Evolutionary conservation across 2,329 filamentous ascomycete genomes (phyloP).

Genomic region (Rhytidhysteron rufulum): DNA sequence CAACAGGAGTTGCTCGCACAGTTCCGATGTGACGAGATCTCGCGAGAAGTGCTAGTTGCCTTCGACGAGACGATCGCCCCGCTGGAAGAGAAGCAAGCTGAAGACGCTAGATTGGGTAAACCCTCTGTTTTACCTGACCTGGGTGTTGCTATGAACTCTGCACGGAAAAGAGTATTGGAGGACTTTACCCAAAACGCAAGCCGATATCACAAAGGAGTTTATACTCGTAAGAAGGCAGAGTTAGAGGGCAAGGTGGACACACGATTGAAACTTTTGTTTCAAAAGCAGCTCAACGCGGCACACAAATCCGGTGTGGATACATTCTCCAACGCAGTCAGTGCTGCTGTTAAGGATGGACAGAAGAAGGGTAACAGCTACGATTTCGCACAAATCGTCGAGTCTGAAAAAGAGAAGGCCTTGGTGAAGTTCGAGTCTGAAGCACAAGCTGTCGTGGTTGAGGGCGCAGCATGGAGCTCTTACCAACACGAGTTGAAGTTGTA

Average conservation of each 20-base stretch:
- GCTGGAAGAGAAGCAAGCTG: conserved; percentile 80
- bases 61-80: conserved; percentile 82
- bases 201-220: conserved; percentile 95
- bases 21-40: conserved; percentile 96
- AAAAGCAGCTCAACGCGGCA: conserved; percentile 79
- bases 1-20: conserved; percentile 96
- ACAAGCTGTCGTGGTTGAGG: conserved; percentile 69
- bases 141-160: conserved; percentile 66
- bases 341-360: conserved; percentile 84
- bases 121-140: conserved; percentile 70
- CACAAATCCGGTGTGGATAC: conserved; percentile 82
- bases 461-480: conserved; percentile 84
- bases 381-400: conserved; percentile 87
- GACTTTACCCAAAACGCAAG: conserved; percentile 89
- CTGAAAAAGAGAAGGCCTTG: conserved; percentile 74
- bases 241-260: conserved; percentile 82
- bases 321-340: conserved; percentile 84
- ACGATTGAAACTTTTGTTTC: conserved; percentile 83
- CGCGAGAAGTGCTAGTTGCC: conserved; percentile 75
- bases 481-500: conserved; percentile 75
- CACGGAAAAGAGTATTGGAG: conserved; percentile 69
- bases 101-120: conserved; percentile 68
- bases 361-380: conserved; percentile 90
- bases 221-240: conserved; percentile 77
- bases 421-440: conserved; percentile 74